Evolutionary conservation across 768 basidiomycete genomes (phyloP), one percentile per base, ranked within the genome.

Genomic region (Leccinellum luteum): DNA sequence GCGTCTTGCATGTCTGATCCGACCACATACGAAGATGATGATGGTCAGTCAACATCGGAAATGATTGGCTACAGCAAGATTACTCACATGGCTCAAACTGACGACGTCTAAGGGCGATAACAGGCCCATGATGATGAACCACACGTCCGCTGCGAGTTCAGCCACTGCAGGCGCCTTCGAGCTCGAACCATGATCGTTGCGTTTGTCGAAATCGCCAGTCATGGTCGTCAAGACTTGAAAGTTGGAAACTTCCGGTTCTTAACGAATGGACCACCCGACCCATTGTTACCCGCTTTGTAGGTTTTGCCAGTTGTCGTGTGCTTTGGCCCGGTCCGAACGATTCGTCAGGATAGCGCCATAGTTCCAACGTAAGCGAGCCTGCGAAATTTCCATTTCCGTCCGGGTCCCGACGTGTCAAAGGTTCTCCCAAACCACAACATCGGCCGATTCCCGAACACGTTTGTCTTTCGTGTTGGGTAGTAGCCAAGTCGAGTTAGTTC

Each of bases 111-210:
- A 51, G 0, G 71, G 63, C 21, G 71, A 65, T 28, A 72, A 44
- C 10, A 69, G 54, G 49, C 58, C 25, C 69, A 72, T 73, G 48
- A 71, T 63, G 38, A 69, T 58, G 35, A 71, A 59, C 69, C 69
- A 71, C 45, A 71, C 30, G 28, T 71, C 69, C 14, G 65, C 66
- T 28, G 60, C 60, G 47, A 72, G 69, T 21, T 57, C 47, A 3
- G 30, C 10, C 17, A 31, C 2, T 4, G 21, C 17, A 35, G 15
- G 35, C 3, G 35, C 35, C 35, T 35, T 35, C 35, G 35, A 35
- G 35, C 35, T 17, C 8, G 35, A 35, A 17, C 3, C 35, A 17
- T 35, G 34, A 35, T 17, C 15, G 34, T 35, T 35, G 34, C 15
- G 7, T 23, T 4, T 15, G 54, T 41, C 10, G 34, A 25, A 2